Base-by-base conservation (phyloP, 345 rosid species). In the Ricinus communis region DNA sequence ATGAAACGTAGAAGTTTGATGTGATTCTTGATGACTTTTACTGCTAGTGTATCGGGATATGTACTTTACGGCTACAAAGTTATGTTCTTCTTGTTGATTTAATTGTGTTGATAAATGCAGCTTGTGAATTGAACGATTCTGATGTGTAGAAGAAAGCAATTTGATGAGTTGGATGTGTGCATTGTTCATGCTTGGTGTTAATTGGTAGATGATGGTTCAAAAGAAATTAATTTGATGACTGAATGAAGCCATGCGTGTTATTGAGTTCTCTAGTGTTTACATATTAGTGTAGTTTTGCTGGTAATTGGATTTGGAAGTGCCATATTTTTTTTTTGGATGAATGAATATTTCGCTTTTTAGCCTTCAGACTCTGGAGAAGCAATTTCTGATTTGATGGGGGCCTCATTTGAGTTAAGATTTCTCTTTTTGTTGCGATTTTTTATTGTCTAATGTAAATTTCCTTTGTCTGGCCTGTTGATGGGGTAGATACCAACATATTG, bases 1-100 rank as follows among this genome's bases (percentile, higher is more conserved):
- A n/a, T n/a, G n/a, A 24, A 58, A 49, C 24, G 38, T 12, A 63
- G 30, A 65, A 11, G 31, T 28, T 40, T 50, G 5, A 24, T 72
- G 45, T 8, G 31, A 1, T 57, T 62, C 18, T 71, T 11, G n/a
- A 22, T 25, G 46, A 8, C 14, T 43, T 38, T 54, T 6, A 5
- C n/a, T 43, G 22, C 36, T 56, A 12, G 16, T 16, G 8, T 25
- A 6, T 33, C 54, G 15, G 46, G 25, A 38, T 0, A 1, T 68
- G 47, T 5, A 11, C 30, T 18, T 68, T 62, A 24, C 2, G 41
- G 58, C 38, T 41, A 24, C 15, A 52, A 58, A 71, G 18, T 30
- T 64, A 3, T 28, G 47, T 18, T 47, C n/a, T 60, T 82, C 75
- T 51, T 41, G 24, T 53, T 40, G 14, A 24, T 58, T 51, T 67